Conservation (phyloP, 2,329 filamentous ascomycete genomes). For the Orbilia quercus region DNA sequence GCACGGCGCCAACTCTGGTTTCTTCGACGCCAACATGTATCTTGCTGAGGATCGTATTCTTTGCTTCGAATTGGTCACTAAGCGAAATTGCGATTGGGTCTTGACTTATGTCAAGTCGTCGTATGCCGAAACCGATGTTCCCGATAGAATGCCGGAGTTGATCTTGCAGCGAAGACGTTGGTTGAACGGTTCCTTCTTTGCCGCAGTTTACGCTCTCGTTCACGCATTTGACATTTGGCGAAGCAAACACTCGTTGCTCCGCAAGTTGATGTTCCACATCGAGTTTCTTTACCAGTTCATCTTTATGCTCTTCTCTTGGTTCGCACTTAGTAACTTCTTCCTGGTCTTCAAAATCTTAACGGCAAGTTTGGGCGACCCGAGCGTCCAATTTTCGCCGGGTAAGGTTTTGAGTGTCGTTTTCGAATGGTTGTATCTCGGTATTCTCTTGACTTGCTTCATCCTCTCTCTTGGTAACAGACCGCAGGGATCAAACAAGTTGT, state of each 20-base stretch:
- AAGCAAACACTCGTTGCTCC: constrained; percentile 85
- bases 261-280: constrained; percentile 88
- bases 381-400: constrained; percentile 80
- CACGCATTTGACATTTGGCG: constrained; percentile 98
- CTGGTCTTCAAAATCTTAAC: constrained; percentile 97
- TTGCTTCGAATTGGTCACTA: constrained; percentile 97
- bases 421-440: constrained; percentile 94
- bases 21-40: constrained; percentile 99
- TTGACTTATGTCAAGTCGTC: constrained; percentile 98
- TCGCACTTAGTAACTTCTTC: constrained; percentile 98
- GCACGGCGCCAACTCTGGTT: constrained; percentile 89
- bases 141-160: constrained; percentile 91
- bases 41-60: constrained; percentile 98
- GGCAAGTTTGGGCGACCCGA: constrained; percentile 76
- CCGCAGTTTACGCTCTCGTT: constrained; percentile 90
- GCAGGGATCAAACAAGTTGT: constrained; percentile 90
- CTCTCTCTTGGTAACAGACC: constrained; percentile 93
- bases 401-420: constrained; percentile 87
- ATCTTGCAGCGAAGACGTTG: constrained; percentile 95
- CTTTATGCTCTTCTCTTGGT: constrained; percentile 99
- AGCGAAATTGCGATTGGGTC: constrained; percentile 97
- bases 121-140: constrained; percentile 95
- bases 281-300: constrained; percentile 95
- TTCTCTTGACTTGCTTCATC: constrained; percentile 93
- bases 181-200: constrained; percentile 98